Base-by-base conservation (phyloP, 352 stramenopile species). In the Phytophthora pini region DNA sequence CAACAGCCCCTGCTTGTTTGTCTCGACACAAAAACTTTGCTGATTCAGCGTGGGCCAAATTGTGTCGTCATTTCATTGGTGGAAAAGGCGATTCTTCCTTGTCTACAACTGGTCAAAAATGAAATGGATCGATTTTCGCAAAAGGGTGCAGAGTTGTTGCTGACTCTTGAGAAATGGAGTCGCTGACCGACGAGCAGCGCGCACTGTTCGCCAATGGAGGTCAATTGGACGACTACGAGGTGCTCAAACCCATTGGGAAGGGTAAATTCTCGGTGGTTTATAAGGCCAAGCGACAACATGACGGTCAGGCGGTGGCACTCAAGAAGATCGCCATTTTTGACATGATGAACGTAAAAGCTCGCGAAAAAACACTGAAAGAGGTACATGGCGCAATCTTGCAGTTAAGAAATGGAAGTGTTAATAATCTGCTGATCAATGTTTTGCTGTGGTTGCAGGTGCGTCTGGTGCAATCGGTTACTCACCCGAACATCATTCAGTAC, bases 261-360 rank as follows among this genome's bases (percentile, higher is more conserved):
- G 93, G 92, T 46, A 98, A 98, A 70, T 98, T 98, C 70, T 96
- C 92, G 5, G 78, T 97, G 39, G 93, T 98, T 22, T 97, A 90
- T 71, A 94, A 93, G 54, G 91, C 93, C 24, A 88, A 74, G 51
- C 79, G 84, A n/a, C 77, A 68, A 17, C 41, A 62, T 15, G 88
- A 98, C 55, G 84, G 53, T 5, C 75, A 88, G 61, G 56, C 80
- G 1, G 92, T 98, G 15, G 95, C 95, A 39, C 81, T 98, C 51
- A 98, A 98, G 82, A 94, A 97, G 67, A 97, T 98, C 60, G 80
- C 77, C 43, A 95, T 98, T 58, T 97, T 96, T 67, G 82, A 94
- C 74, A 71, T 91, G 41, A 97, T 98, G 87, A 93, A 97, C 71
- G 63, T 83, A n/a, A 89, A 90, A 53, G 77, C 89, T 40, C 79